A percentile compares a stretch with the other conserved stretches of the same genome.
phyloP scores from a whole-genome alignment of 1,284 basidiomycete species.

The Inonotus hispidus region DNA sequence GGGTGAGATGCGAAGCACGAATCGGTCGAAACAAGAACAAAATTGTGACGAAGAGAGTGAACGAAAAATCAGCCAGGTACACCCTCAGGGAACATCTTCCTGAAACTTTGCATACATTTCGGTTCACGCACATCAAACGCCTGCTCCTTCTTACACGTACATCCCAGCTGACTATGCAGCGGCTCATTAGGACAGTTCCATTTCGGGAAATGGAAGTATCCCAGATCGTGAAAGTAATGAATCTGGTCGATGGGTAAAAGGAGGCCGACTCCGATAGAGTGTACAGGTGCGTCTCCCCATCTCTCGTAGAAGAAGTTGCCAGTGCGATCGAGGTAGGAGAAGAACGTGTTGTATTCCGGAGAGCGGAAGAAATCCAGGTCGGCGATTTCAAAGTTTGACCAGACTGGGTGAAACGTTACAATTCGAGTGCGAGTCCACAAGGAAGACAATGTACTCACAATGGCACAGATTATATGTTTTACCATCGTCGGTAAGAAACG shows the following conservation, averaged over 20 bases:
- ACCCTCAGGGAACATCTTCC: slow-evolving; percentile 5
- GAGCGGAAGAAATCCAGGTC: slow-evolving; percentile 55
- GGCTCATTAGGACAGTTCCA: slow-evolving; percentile 46
- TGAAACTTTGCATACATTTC: neutral
- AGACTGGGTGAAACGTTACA: slow-evolving; percentile 38
- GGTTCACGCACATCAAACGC: slow-evolving; percentile 40
- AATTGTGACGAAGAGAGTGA: too few relatives aligned
- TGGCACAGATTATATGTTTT: slow-evolving; percentile 70
- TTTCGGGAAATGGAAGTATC: slow-evolving; percentile 48
- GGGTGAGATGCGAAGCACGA: too few relatives aligned
- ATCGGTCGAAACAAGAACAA: too few relatives aligned
- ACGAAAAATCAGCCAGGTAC: neutral
- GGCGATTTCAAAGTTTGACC: slow-evolving; percentile 78
- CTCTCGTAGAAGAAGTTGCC: slow-evolving; percentile 81
- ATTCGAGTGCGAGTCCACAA: neutral
- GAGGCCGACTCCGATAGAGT: slow-evolving; percentile 66
- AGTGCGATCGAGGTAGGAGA: slow-evolving; percentile 61
- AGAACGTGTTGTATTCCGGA: slow-evolving; percentile 66
- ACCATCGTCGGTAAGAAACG: slow-evolving; percentile 63
- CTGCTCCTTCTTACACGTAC: slow-evolving; percentile 41
- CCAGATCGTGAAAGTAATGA: slow-evolving; percentile 64
- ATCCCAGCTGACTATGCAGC: slow-evolving; percentile 40
- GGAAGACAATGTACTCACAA: slow-evolving; percentile 37
- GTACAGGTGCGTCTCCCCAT: slow-evolving; percentile 80
- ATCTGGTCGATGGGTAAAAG: slow-evolving; percentile 58